These are phyloP conservation scores for Astrothelium macrocarpum DNA, from an alignment of 495 filamentous ascomycete species.

Conservation along the genomic window DNA sequence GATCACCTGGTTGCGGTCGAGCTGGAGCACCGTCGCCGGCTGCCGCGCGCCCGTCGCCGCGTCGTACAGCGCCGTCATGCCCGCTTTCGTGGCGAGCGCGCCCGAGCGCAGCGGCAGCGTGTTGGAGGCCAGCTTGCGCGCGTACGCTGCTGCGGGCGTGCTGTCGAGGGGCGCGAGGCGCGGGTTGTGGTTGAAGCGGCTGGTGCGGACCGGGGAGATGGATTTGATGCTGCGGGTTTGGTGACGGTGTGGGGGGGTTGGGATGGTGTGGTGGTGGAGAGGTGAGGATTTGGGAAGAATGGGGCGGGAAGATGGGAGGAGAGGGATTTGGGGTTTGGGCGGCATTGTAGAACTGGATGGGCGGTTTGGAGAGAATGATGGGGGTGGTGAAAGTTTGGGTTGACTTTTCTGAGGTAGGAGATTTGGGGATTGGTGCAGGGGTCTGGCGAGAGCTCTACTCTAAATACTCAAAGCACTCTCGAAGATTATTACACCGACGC, in stretches of 20 bases:
- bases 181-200: conserved; percentile 66
- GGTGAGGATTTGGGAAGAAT: conserved; percentile 18
- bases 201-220: conserved; percentile 48
- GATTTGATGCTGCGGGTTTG: conserved; percentile 26
- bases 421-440: not conserved
- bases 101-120: conserved; percentile 75
- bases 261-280: conserved; percentile 18
- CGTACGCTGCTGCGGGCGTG: conserved; percentile 29
- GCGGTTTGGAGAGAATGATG: too few species aligned
- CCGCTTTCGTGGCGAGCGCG: conserved; percentile 77
- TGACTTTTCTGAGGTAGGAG: not conserved
- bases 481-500: too few species aligned
- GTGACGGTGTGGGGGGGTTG: conserved; percentile 8
- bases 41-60: conserved; percentile 62
- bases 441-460: not conserved
- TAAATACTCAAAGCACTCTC: too few species aligned
- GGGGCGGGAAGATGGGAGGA: conserved; percentile 19
- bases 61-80: conserved; percentile 87
- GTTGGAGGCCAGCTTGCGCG: conserved; percentile 4
- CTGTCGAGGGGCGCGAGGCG: conserved; percentile 42
- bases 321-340: conserved; percentile 20
- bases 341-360: conserved; percentile 20
- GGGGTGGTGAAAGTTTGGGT: not conserved
- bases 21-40: conserved; percentile 84
- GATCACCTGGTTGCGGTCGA: conserved; percentile 83